Percentiles rank a stretch among this genome's conserved stretches.
These are phyloP conservation scores for Picea engelmannii DNA, from an alignment of 83 land plant species.

Conservation along the genomic window DNA sequence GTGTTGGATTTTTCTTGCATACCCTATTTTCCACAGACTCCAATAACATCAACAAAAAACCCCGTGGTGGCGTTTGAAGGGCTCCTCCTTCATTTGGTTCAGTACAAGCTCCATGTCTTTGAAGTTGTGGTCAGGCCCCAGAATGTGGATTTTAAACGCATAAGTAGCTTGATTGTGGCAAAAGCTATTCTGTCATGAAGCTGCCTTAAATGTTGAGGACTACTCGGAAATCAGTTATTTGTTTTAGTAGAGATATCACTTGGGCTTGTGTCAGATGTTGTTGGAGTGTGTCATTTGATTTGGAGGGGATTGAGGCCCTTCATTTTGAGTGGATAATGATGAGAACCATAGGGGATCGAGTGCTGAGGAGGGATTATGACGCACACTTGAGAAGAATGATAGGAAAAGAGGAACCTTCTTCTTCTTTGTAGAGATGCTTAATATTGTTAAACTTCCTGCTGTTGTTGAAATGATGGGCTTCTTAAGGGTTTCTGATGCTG, in stretches of 20 bases:
- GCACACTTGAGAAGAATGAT: too few relatives aligned
- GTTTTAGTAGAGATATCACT: background rate
- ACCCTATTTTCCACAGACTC: constrained; percentile 5
- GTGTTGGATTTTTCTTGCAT: background rate
- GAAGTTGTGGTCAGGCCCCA: constrained; percentile 9
- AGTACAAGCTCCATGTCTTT: constrained; percentile 11
- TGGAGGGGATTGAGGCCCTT: too few relatives aligned
- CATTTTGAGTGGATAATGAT: too few relatives aligned
- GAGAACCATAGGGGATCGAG: too few relatives aligned
- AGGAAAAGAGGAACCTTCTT: too few relatives aligned
- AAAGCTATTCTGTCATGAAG: background rate
- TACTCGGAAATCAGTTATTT: background rate
- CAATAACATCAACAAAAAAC: constrained; percentile 3
- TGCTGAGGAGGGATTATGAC: too few relatives aligned
- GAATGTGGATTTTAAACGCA: background rate
- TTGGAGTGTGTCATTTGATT: too few relatives aligned
- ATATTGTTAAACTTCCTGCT: too few relatives aligned
- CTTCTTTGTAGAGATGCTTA: too few relatives aligned
- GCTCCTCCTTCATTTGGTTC: background rate
- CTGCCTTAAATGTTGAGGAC: constrained; percentile 17
- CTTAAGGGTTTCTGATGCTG: too few relatives aligned
- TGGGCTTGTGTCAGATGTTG: background rate
- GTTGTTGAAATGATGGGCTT: too few relatives aligned
- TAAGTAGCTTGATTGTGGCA: constrained; percentile 16
- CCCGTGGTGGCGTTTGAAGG: background rate